Base-by-base conservation (phyloP, 371 early-diverging fungal genomes). In the Circinella minor region DNA sequence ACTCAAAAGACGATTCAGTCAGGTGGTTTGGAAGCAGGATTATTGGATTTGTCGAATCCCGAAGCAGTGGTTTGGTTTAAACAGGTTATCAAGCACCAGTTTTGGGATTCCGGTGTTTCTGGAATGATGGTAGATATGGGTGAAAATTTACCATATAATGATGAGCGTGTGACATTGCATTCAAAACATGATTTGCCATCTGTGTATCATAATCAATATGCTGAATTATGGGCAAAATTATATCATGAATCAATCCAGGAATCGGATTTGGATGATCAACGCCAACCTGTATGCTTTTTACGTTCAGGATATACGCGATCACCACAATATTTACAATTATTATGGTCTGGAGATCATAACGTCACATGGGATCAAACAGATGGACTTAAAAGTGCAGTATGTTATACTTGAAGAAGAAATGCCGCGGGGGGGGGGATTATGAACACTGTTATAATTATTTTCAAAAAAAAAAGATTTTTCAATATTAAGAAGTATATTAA, bases 341-440 rank as follows among this genome's bases (percentile, higher is more conserved):
- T 83, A 55, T 82, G 83, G 78, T 72, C 83, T 34, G 85, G 85
- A 5, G 81, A 82, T 49, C 83, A 79, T 36, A 75, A 74, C 17
- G 78, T 76, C 13, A 67, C 78, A 5, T 83, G 83, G 83, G 81
- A 83, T 70, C 70, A 74, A 43, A 74, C 78, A 36, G 74, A 78
- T 67, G 84, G 85, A n/a, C 71, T 83, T 55, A 84, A 82, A 39
- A 77, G 79, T 68, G 79, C 83, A 15, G 83, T 84, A 71, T 69
- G 70, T 63, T 34, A 27, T 60, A 67, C n/a, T n/a, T n/a, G n/a
- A n/a, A n/a, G n/a, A n/a, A n/a, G n/a, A n/a, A n/a, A n/a, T n/a
- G n/a, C n/a, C n/a, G n/a, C n/a, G n/a, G n/a, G n/a, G n/a, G n/a
- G n/a, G n/a, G n/a, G n/a, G n/a, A n/a, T n/a, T n/a, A n/a, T n/a